These are phyloP conservation scores for Fusarium multiceps DNA, from an alignment of 2,329 filamentous ascomycete species.

Conservation along the genomic window DNA sequence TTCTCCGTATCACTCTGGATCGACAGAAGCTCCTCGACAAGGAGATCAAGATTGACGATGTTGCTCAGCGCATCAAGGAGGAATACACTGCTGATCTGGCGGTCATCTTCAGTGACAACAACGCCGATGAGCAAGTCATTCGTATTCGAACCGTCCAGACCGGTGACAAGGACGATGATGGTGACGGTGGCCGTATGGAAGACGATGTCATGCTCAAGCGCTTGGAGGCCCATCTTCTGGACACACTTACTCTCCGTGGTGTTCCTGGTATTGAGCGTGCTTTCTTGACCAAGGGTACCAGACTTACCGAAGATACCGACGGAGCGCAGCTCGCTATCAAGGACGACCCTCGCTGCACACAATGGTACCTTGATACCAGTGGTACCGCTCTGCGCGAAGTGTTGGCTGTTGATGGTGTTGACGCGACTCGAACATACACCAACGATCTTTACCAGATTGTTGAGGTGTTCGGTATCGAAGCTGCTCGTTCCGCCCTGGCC, in stretches of 20 bases:
- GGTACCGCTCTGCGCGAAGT: constrained; percentile 89
- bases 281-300: constrained; percentile 87
- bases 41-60: constrained; percentile 89
- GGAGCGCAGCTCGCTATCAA: constrained; percentile 81
- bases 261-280: constrained; percentile 89
- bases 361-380: constrained; percentile 96
- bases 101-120: constrained; percentile 97
- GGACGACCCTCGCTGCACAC: constrained; percentile 79
- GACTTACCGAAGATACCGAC: constrained; percentile 73
- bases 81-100: constrained; percentile 87
- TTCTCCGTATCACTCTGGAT: constrained; percentile 92
- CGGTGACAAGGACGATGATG: constrained; percentile 78
- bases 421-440: constrained; percentile 86
- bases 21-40: constrained; percentile 96
- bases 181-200: constrained; percentile 69
- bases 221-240: constrained; percentile 89
- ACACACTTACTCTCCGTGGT: constrained; percentile 90
- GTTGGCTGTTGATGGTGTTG: constrained; percentile 87
- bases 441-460: constrained; percentile 97
- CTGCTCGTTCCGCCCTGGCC: constrained; percentile 85
- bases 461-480: constrained; percentile 96
- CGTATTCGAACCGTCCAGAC: constrained; percentile 81
- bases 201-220: constrained; percentile 95
- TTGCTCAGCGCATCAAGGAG: constrained; percentile 88
- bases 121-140: constrained; percentile 93